These are phyloP conservation scores for Trametes versicolor DNA, from an alignment of 1,284 basidiomycete genomes.

Conservation along the genomic window DNA sequence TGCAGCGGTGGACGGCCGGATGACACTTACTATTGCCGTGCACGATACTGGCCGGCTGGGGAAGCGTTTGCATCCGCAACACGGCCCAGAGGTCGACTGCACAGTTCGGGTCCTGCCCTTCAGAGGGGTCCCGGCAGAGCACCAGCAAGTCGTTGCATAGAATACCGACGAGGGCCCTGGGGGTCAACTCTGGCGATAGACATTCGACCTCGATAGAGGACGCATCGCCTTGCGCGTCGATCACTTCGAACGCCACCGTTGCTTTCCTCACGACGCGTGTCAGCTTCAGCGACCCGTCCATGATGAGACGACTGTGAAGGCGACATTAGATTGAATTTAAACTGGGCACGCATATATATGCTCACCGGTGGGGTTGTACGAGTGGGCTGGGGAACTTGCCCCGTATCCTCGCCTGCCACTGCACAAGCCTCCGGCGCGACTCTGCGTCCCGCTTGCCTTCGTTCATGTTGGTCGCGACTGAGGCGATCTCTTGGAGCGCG, in stretches of 20 bases:
- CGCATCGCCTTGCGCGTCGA: slow-evolving; percentile 79
- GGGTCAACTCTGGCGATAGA: slow-evolving; percentile 83
- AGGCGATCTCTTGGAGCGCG: slow-evolving; percentile 87
- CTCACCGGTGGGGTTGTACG: slow-evolving; percentile 94
- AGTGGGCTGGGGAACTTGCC: slow-evolving; percentile 94
- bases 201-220: slow-evolving; percentile 90
- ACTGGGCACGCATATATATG: slow-evolving; percentile 9
- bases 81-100: slow-evolving; percentile 93
- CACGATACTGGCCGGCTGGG: slow-evolving; percentile 90
- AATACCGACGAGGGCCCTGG: slow-evolving; percentile 79
- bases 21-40: slow-evolving; percentile 78
- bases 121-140: slow-evolving; percentile 83
- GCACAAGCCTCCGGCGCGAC: slow-evolving; percentile 86
- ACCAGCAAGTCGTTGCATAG: slow-evolving; percentile 95
- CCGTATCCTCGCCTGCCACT: slow-evolving; percentile 93
- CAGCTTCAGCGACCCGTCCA: slow-evolving; percentile 86
- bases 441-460: slow-evolving; percentile 96
- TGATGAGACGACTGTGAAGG: slow-evolving; percentile 76
- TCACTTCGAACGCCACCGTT: slow-evolving; percentile 84
- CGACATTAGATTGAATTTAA: slow-evolving; percentile 12
- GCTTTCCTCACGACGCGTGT: slow-evolving; percentile 92
- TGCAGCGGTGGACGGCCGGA: slow-evolving; percentile 20
- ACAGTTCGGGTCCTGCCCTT: slow-evolving; percentile 76
- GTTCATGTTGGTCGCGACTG: slow-evolving; percentile 93
- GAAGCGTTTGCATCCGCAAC: slow-evolving; percentile 89